Evolutionary conservation across 768 basidiomycete species (phyloP), one percentile per base, ranked within the genome.

Genomic region (Lanmaoa rubissima): DNA sequence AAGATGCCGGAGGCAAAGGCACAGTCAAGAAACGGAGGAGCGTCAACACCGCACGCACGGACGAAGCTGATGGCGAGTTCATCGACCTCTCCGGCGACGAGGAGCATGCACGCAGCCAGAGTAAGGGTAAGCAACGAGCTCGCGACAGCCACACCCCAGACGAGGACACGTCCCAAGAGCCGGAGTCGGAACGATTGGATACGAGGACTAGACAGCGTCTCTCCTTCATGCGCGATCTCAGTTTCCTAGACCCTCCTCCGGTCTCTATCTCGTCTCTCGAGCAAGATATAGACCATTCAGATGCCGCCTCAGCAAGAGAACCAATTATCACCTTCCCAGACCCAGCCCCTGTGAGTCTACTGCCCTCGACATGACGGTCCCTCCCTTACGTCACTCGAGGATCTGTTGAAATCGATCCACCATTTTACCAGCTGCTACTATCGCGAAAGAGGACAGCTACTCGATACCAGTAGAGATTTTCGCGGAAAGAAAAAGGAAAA

Each of bases 391-490:
- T 13, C 24, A 73, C 68, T 51, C 67, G 32, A 83, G 81, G 81
- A 83, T 53, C 55, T 83, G 28, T 59, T 82, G 47, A 82, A 82
- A 67, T 75, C 75, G 47, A 76, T 82, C 40, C 82, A 82, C 57
- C 71, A 81, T 61, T 80, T 79, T 53, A 70, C 81, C 24, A 79
- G 77, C 46, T 72, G 69, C 21, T 86, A 86, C 66, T 92, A 90
- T 61, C 73, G 74, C 21, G 83, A 84, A 60, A 75, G 78, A 53
- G 87, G 84, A 0, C 80, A 89, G 59, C 69, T 90, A 3, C 70
- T 76, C 19, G 79, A 89, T 58, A 74, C 70, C 12, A 73, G 80
- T 16, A 77, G 75, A 52, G 68, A 79, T 41, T 80, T 75, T 56
- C 79, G 83, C 13, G 72, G 65, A 55, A 73, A 72, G 62, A 76